These are phyloP conservation scores for Chrysoporthe cubensis DNA, from an alignment of 2,329 filamentous ascomycete genomes.

Conservation along the genomic window DNA sequence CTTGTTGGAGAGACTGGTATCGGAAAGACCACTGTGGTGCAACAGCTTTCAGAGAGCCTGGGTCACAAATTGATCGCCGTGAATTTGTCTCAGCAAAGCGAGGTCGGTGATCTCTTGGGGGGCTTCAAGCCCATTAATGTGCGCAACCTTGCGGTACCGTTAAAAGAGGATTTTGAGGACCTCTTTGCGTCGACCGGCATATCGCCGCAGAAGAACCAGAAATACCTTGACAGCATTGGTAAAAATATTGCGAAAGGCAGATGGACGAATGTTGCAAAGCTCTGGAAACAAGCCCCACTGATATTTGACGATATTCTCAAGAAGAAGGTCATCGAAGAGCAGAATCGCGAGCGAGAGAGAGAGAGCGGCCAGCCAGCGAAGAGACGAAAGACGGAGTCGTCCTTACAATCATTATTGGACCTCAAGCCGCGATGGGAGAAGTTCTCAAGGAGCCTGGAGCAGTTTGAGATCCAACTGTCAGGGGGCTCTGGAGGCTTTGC, in stretches of 20 bases:
- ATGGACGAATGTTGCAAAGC: conserved; percentile 82
- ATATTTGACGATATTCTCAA: conserved; percentile 78
- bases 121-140: conserved; percentile 96
- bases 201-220: conserved; percentile 82
- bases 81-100: conserved; percentile 97
- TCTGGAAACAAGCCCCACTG: conserved; percentile 87
- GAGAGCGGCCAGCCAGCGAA: conserved; percentile 68
- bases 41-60: conserved; percentile 83
- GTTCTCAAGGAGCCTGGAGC: conserved; percentile 74
- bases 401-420: conserved; percentile 61
- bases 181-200: conserved; percentile 85
- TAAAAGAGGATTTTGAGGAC: conserved; percentile 93
- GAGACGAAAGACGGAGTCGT: conserved; percentile 61
- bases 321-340: conserved; percentile 54
- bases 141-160: conserved; percentile 80
- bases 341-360: conserved; percentile 46
- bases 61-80: conserved; percentile 89
- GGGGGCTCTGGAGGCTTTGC: conserved; percentile 78
- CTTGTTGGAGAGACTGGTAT: conserved; percentile 99
- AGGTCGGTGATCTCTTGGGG: conserved; percentile 92
- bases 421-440: conserved; percentile 74
- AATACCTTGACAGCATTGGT: conserved; percentile 79
- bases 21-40: conserved; percentile 94
- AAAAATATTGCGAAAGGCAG: conserved; percentile 81
- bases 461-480: conserved; percentile 79